Conservation (phyloP, 2,329 filamentous ascomycete genomes). For the Clarireedia homoeocarpa region DNA sequence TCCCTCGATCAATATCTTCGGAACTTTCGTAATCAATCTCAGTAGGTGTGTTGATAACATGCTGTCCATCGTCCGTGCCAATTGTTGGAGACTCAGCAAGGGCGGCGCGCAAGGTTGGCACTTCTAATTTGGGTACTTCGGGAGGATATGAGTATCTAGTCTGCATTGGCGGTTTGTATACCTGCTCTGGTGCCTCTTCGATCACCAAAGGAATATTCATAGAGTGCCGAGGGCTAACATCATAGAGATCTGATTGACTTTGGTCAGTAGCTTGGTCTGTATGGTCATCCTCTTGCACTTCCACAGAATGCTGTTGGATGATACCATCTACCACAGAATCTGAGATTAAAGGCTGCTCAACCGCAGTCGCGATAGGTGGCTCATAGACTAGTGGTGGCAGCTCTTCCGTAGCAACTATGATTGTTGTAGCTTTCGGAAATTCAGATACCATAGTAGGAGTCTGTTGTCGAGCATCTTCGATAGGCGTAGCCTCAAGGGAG, state of each 20-base stretch:
- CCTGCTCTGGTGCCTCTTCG: background rate
- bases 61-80: conserved; percentile 14
- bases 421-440: conserved; percentile 11
- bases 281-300: background rate
- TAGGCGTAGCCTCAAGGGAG: conserved; percentile 21
- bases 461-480: conserved; percentile 9
- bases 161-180: background rate
- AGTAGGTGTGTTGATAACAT: conserved; percentile 23
- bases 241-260: background rate
- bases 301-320: background rate
- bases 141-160: background rate
- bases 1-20: conserved; percentile 16
- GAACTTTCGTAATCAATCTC: conserved; percentile 29
- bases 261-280: background rate
- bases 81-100: conserved; percentile 18
- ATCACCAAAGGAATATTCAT: conserved; percentile 2
- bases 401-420: background rate
- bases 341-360: background rate
- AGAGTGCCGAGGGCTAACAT: background rate
- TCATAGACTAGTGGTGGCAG: background rate
- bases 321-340: background rate
- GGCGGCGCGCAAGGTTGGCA: conserved; percentile 22
- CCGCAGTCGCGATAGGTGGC: background rate
- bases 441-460: background rate
- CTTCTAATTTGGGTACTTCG: conserved; percentile 16